Percentiles rank a stretch among this genome's conserved stretches.
phyloP scores from a whole-genome alignment of 768 basidiomycete genomes.

The Russula brevipes region DNA sequence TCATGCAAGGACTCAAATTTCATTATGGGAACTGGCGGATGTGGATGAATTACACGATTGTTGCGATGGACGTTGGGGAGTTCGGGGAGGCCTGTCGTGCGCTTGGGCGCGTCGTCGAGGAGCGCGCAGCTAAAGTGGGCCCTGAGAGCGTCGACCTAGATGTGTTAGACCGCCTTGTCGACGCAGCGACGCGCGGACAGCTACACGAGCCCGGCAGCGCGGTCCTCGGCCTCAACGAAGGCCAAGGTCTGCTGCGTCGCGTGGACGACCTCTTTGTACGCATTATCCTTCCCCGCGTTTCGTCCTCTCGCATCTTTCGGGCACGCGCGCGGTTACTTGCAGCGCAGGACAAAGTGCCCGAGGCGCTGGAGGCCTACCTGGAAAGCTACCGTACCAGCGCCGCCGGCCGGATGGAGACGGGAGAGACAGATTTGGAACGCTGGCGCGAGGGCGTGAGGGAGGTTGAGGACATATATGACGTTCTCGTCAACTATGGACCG shows the following conservation, averaged over 20 bases:
- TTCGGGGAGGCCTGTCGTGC: constrained; percentile 84
- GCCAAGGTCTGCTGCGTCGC: constrained; percentile 57
- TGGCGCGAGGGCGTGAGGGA: constrained; percentile 77
- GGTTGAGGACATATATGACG: constrained; percentile 79
- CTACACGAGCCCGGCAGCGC: constrained; percentile 35
- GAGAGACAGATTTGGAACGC: constrained; percentile 58
- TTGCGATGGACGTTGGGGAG: constrained; percentile 90
- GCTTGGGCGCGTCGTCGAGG: constrained; percentile 73
- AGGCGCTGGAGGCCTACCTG: constrained; percentile 76
- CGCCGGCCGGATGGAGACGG: constrained; percentile 55
- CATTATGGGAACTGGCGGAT: constrained; percentile 93
- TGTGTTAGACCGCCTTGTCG: constrained; percentile 83
- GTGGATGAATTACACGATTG: constrained; percentile 97
- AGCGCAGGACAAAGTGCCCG: constrained; percentile 67
- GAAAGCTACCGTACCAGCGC: constrained; percentile 75
- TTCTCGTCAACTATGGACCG: constrained; percentile 79
- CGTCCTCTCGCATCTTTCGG: constrained; percentile 72
- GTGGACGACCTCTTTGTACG: constrained; percentile 71
- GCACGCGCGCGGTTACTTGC: constrained; percentile 78
- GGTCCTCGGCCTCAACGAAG: constrained; percentile 51
- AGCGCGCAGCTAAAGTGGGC: constrained; percentile 48
- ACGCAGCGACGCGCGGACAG: constrained; percentile 66
- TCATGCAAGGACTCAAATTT: constrained; percentile 81
- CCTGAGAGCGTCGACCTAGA: constrained; percentile 73
- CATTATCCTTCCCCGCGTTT: constrained; percentile 77